phyloP scores from a whole-genome alignment of 1,139 yeast species.

The Diutina neorugosa region DNA sequence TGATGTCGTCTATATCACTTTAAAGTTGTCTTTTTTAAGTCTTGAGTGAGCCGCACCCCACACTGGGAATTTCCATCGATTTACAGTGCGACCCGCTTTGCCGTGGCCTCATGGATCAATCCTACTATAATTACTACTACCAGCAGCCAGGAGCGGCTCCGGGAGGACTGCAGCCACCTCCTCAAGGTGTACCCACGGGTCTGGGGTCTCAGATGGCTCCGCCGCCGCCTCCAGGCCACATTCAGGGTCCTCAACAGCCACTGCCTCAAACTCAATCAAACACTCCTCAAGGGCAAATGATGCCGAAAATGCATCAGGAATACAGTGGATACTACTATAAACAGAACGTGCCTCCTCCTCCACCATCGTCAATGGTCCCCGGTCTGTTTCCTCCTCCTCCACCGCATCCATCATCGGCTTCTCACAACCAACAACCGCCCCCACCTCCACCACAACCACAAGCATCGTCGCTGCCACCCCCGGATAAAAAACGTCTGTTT shows the following conservation, averaged over 20 bases:
- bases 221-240: neutral
- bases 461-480: neutral
- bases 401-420: neutral
- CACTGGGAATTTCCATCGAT: neutral
- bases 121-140: neutral
- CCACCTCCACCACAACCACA: neutral
- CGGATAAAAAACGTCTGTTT: slow-evolving; percentile 1
- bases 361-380: neutral
- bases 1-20: too few species aligned
- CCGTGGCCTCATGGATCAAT: neutral
- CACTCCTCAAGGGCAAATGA: neutral
- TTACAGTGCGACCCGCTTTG: neutral
- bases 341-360: neutral
- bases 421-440: neutral
- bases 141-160: neutral
- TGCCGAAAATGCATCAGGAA: neutral
- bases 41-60: neutral
- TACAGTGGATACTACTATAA: neutral
- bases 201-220: neutral
- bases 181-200: neutral
- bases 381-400: neutral
- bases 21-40: too few species aligned
- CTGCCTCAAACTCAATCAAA: neutral
- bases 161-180: neutral
- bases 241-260: neutral